phyloP scores from a whole-genome alignment of 1,284 basidiomycete species.

The Singerocomus inundabilis region DNA sequence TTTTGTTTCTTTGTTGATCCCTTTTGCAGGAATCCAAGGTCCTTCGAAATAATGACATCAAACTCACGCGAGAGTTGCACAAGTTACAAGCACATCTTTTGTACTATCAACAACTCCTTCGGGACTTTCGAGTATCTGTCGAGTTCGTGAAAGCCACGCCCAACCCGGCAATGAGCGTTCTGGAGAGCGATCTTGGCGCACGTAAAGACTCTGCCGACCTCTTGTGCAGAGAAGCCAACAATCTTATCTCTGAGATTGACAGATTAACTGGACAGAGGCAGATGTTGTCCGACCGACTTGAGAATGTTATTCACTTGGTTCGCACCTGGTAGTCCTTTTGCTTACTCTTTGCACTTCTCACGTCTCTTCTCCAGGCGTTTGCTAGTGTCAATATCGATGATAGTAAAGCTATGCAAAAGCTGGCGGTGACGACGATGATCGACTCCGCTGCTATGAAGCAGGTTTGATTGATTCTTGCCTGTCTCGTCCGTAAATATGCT shows the following conservation, averaged over 20 bases:
- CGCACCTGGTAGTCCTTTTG: neutral
- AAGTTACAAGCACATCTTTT: constrained; percentile 52
- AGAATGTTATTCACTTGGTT: constrained; percentile 51
- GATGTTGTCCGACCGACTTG: constrained; percentile 47
- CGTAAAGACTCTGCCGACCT: constrained; percentile 24
- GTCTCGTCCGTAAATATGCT: neutral
- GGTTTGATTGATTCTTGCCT: constrained; percentile 13
- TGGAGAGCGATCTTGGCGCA: constrained; percentile 11
- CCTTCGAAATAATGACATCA: constrained; percentile 36
- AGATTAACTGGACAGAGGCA: constrained; percentile 41
- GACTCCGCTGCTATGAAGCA: constrained; percentile 55
- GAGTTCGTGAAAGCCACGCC: constrained; percentile 44
- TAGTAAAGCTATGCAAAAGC: constrained; percentile 41
- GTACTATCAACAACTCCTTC: constrained; percentile 50
- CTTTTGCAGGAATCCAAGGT: constrained; percentile 43
- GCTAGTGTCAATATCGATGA: constrained; percentile 50
- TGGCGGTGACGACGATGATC: constrained; percentile 46
- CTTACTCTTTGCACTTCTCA: neutral
- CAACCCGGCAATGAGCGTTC: constrained; percentile 41
- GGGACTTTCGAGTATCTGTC: constrained; percentile 51
- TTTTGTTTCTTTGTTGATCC: neutral
- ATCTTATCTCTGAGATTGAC: constrained; percentile 44
- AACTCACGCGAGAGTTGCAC: constrained; percentile 49
- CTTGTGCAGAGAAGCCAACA: constrained; percentile 44
- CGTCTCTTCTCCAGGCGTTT: constrained; percentile 39